Evolutionary conservation across 2,329 filamentous ascomycete species (phyloP).

Genomic region (Corinectria fuckeliana): DNA sequence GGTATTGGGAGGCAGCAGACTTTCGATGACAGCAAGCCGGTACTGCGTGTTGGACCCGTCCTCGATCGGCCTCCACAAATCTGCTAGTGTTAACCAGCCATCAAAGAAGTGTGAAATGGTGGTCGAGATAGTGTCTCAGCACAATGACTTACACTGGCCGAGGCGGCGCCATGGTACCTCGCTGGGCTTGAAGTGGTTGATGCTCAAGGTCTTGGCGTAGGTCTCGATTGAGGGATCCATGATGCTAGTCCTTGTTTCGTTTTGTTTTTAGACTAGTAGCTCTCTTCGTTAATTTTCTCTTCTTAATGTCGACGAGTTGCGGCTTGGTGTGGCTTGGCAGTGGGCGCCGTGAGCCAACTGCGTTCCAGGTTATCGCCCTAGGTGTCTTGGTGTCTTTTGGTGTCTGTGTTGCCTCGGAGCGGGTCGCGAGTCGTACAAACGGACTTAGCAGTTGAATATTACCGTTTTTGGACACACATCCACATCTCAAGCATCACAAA

Average conservation of each 20-base stretch:
- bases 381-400: not conserved
- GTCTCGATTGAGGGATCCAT: constrained; percentile 28
- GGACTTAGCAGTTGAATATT: constrained; percentile 23
- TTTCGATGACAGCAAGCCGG: constrained; percentile 28
- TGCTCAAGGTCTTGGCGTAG: constrained; percentile 25
- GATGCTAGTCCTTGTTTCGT: not conserved
- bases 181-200: constrained; percentile 30
- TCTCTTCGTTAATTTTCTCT: not conserved
- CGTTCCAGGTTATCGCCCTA: not conserved
- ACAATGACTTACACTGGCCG: constrained; percentile 25
- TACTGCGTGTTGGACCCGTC: constrained; percentile 31
- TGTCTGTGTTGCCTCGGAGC: not conserved
- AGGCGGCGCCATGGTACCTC: constrained; percentile 32
- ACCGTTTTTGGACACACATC: constrained; percentile 9
- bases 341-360: not conserved
- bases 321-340: too few species aligned
- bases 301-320: not conserved
- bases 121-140: too few species aligned
- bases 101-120: not conserved
- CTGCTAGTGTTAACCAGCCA: not conserved
- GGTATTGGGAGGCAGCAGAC: constrained; percentile 25
- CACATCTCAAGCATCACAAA: not conserved
- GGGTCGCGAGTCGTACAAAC: not conserved
- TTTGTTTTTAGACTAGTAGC: not conserved
- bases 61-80: constrained; percentile 30